Base-by-base conservation (phyloP, 2,329 filamentous ascomycete genomes). In the Gnomoniopsis smithogilvyi region DNA sequence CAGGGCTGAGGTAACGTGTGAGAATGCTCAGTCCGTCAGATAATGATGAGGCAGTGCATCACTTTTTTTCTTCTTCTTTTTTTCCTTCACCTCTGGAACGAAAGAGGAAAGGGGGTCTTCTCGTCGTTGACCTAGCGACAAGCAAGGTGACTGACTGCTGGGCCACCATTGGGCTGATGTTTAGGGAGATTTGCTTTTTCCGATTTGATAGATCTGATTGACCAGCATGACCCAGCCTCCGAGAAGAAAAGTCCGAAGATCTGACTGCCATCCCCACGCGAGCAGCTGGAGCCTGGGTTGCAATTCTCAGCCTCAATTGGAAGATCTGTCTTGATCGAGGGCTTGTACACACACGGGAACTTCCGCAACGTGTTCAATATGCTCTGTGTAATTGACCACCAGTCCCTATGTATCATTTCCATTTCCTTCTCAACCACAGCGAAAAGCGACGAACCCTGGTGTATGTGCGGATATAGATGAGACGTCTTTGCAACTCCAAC, bases 211-310 rank as follows among this genome's bases (percentile, higher is more conserved):
- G 51, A 46, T 61, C 46, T 61, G 51, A 59, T 61, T 52, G 48
- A 61, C 59, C 59, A 59, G 56, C 47, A 59, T 61, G 56, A 56
- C 59, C 59, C 59, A 61, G 59, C 59, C 43, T 38, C 10, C 8
- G 26, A 24, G 15, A 47, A 22, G 26, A 36, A 58, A 53, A 17
- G 48, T 47, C 53, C 53, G 47, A 34, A 55, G 38, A 36, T 33
- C 26, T 54, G 17, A 26, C 43, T 45, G 19, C 24, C 55, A 51
- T 46, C 48, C 55, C 55, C 48, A 49, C 47, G 51, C 51, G 48
- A 59, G 47, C 46, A 45, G 22, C 34, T 49, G 15, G 48, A 36
- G 34, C 22, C 21, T 36, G 19, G 47, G 46, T 38, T 33, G 34
- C 22, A 24, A 26, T 30, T 52, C 21, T 45, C 51, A 54, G 51